Conservation (phyloP, 75 land plant genomes). For the Pinus tabuliformis region DNA sequence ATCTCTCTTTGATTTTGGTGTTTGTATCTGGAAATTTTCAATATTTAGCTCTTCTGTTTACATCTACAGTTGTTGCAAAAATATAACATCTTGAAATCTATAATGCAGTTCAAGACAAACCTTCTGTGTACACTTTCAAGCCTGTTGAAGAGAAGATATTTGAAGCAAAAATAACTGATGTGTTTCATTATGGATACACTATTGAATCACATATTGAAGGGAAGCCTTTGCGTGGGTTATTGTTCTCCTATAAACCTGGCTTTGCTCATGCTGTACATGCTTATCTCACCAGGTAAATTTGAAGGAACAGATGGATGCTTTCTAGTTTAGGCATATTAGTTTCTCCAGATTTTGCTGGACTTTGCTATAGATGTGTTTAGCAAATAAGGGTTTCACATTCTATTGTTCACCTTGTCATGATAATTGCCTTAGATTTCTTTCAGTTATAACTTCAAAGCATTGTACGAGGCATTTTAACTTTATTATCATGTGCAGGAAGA, state of each 20-base stretch:
- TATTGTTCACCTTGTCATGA: too few species aligned
- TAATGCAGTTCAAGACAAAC: slow-evolving; percentile 36
- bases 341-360: too few species aligned
- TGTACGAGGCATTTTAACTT: background rate
- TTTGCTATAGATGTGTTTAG: too few species aligned
- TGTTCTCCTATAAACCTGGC: slow-evolving; percentile 66
- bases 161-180: slow-evolving; percentile 72
- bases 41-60: too few species aligned
- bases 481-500: background rate
- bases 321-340: too few species aligned
- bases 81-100: background rate
- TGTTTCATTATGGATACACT: slow-evolving; percentile 59
- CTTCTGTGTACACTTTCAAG: slow-evolving; percentile 21
- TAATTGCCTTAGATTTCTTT: too few species aligned
- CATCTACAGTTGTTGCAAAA: too few species aligned
- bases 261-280: slow-evolving; percentile 30
- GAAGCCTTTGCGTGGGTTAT: slow-evolving; percentile 75
- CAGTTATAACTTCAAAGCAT: too few species aligned
- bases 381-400: too few species aligned
- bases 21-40: too few species aligned
- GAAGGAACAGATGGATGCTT: background rate
- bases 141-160: slow-evolving; percentile 54
- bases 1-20: too few species aligned
- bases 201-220: slow-evolving; percentile 89
- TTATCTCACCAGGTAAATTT: slow-evolving; percentile 46